Evolutionary conservation across 495 filamentous ascomycete genomes (phyloP).

Genomic region (Chaetomidium leptoderma): DNA sequence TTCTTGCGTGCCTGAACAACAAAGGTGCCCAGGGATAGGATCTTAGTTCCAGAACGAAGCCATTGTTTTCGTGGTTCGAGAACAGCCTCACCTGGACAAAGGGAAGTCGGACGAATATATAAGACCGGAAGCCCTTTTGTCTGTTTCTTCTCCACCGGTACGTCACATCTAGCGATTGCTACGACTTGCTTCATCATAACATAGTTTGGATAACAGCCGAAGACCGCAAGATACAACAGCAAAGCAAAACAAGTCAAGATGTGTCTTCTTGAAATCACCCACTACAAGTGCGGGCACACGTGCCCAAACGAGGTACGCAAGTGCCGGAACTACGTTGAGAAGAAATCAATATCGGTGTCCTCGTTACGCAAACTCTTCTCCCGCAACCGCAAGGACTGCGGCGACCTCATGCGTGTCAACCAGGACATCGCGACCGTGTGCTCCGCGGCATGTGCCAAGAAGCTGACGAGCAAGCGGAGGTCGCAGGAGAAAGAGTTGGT

Average conservation of each 20-base stretch:
- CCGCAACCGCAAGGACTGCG: not conserved
- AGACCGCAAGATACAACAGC: not conserved
- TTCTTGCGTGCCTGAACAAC: not conserved
- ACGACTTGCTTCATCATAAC: not conserved
- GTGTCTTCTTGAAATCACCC: not conserved
- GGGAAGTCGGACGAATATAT: not conserved
- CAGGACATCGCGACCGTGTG: not conserved
- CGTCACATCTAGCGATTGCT: not conserved
- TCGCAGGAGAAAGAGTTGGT: not conserved
- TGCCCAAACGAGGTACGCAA: not conserved
- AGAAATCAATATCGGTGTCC: not conserved
- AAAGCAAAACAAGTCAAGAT: not conserved
- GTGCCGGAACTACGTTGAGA: not conserved
- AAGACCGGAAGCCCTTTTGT: not conserved
- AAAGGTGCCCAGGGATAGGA: not conserved
- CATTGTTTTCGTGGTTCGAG: not conserved
- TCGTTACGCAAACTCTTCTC: not conserved
- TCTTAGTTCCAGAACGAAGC: not conserved
- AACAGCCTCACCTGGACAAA: not conserved
- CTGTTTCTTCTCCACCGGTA: not conserved
- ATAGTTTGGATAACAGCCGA: not conserved
- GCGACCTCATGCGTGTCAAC: not conserved
- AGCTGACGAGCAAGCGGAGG: not conserved
- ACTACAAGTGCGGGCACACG: conserved; percentile 5
- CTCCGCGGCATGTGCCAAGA: not conserved